Base-by-base conservation (phyloP, 805 yeast genomes). In the Wickerhamomyces pijperi region DNA sequence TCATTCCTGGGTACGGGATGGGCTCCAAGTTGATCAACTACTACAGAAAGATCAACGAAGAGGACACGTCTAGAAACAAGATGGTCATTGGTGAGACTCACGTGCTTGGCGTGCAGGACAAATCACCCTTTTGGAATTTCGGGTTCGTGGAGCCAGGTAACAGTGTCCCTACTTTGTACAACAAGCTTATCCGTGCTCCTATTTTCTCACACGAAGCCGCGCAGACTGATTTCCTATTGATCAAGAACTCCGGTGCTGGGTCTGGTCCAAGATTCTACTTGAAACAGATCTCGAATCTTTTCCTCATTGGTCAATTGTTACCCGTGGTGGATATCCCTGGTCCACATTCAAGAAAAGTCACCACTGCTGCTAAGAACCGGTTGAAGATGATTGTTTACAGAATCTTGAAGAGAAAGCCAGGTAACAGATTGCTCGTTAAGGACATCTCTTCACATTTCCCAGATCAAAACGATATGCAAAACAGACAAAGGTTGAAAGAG, bases 101-200 rank as follows among this genome's bases (percentile, higher is more conserved):
- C 60, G 95, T 92, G 3, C 65, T 92, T 29, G 97, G 96, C n/a
- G 84, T 85, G 1, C 95, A 88, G 55, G 98, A 92, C 60, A 72
- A 94, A 50, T 84, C 95, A 7, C 97, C 98, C 12, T 92, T 92
- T 56, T 92, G 98, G 97, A 92, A 88, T 58, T 92, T 87, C 64
- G 98, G 98, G 2, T 84, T 82, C 62, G 97, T 92, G 7, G 95
- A 86, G 35, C 84, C 87, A 3, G 98, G 98, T 3, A 85, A 82
- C 49, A 76, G 86, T 40, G 96, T 88, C 3, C 97, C 97, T 1
- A 84, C 98, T 0, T 63, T 90, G 36, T 92, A 92, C 63, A 92
- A 90, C 56, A 82, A 86, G 51, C 80, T 92, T 82, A 59, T 82
- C 4, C 65, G 98, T 44, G 97, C 98, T 0, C 98, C 98, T 0